These are phyloP conservation scores for Solanum raphanifolium DNA, from an alignment of 257 asterid species.

Conservation along the genomic window DNA sequence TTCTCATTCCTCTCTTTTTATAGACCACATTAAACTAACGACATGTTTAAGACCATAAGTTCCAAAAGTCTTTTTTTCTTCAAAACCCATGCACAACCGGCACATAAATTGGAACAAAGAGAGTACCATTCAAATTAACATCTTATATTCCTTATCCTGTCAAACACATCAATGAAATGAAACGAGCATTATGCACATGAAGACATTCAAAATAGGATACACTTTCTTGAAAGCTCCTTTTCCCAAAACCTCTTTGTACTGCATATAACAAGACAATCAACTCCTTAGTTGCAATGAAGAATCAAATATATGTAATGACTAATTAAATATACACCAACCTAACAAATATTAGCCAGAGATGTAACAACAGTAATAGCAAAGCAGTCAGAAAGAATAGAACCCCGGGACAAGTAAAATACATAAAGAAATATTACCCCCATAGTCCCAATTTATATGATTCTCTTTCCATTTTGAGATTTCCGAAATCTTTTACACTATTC, in stretches of 20 bases:
- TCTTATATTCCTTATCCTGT: neutral
- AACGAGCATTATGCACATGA: neutral
- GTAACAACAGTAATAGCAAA: neutral
- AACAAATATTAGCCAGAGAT: neutral
- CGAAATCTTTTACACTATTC: neutral
- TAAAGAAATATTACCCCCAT: neutral
- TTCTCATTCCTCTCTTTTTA: neutral
- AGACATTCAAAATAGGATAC: slow-evolving; percentile 39
- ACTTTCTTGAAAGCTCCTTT: slow-evolving; percentile 97
- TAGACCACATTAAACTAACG: neutral
- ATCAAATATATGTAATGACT: neutral
- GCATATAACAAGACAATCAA: slow-evolving; percentile 20
- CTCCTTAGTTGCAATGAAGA: neutral
- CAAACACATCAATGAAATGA: neutral
- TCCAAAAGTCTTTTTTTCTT: neutral
- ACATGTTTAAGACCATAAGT: neutral
- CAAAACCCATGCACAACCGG: neutral
- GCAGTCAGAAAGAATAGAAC: neutral
- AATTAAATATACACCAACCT: neutral
- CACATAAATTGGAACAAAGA: neutral
- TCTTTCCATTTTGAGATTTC: neutral
- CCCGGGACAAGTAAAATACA: neutral
- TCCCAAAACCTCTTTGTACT: slow-evolving; percentile 87
- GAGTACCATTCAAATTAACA: neutral
- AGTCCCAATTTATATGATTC: neutral